Percentiles rank a stretch among this genome's conserved stretches.
Evolutionary conservation across 208 protist genomes (phyloP).

Genomic region (Naegleria fowleri): DNA sequence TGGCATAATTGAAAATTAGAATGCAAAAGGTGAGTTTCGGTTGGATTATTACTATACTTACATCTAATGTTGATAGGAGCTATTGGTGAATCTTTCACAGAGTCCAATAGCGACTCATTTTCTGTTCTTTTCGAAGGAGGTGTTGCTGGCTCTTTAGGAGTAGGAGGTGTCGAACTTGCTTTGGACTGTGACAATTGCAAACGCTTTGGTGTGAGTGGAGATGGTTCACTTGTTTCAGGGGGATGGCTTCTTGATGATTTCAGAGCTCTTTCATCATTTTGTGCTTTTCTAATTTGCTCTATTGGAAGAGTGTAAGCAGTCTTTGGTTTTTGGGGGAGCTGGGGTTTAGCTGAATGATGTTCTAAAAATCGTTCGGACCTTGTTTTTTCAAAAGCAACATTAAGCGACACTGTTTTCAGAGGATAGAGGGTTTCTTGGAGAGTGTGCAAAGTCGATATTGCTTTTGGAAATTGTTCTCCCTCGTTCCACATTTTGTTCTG

Average conservation of each 20-base stretch:
- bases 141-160: not conserved
- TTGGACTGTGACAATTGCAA: not conserved
- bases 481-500: conserved; percentile 45
- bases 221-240: not conserved
- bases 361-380: not conserved
- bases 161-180: not conserved
- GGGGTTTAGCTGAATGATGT: not conserved
- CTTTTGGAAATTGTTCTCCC: not conserved
- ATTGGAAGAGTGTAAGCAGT: not conserved
- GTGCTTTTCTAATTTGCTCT: not conserved
- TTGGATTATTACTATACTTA: too few relatives aligned
- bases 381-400: not conserved
- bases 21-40: too few relatives aligned
- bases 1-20: too few relatives aligned
- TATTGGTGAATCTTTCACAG: not conserved
- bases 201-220: not conserved
- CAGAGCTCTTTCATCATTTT: not conserved
- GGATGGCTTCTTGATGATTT: not conserved
- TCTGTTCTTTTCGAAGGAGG: not conserved
- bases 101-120: not conserved
- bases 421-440: not conserved
- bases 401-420: not conserved
- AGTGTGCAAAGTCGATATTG: not conserved
- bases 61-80: not conserved
- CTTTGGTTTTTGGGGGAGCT: not conserved